Base-by-base conservation (phyloP, 441 rosid genomes). In the Oxalis stricta region DNA sequence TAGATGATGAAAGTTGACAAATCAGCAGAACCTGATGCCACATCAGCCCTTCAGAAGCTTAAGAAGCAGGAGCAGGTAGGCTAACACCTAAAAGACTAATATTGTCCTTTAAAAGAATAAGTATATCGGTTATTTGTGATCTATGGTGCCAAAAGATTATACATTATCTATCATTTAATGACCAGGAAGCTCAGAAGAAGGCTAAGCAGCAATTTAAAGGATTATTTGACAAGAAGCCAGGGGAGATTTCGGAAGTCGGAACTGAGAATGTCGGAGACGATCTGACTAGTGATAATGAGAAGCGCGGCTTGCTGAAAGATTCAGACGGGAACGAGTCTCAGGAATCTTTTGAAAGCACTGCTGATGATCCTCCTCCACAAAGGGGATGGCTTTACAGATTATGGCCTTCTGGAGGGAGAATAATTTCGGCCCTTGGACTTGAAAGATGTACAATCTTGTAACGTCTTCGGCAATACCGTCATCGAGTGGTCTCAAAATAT, bases 171-270 rank as follows among this genome's bases (percentile, higher is more conserved):
- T 30, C 10, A 20, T 35, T 38, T 31, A 26, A 45, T 26, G 49
- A 46, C 33, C 72, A 87, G 96, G 84, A 82, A 66, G 66, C 75
- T n/a, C 80, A 84, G 52, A 77, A 48, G 52, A 84, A 66, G 58
- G 97, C 79, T 28, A 63, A 84, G 26, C 79, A 77, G 60, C 89
- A 87, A 63, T 92, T 92, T 51, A 77, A 84, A 64, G 97, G 99
- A 26, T 66, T 92, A 30, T 84, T 92, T 29, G 85, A 88, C 73
- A 84, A 82, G 72, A 84, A 69, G 45, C 81, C 81, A 0, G 79
- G 81, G n/a, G 81, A 71, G 64, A 81, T 88, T 48, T 47, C 89
- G 1, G 81, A 78, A 12, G 77, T 19, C 1, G 59, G 68, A 29
- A 58, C 43, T 28, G 75, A 70, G 41, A 72, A 40, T 32, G 51